Base-by-base conservation (phyloP, 352 stramenopile species). In the Elongisporangium anandrum region DNA sequence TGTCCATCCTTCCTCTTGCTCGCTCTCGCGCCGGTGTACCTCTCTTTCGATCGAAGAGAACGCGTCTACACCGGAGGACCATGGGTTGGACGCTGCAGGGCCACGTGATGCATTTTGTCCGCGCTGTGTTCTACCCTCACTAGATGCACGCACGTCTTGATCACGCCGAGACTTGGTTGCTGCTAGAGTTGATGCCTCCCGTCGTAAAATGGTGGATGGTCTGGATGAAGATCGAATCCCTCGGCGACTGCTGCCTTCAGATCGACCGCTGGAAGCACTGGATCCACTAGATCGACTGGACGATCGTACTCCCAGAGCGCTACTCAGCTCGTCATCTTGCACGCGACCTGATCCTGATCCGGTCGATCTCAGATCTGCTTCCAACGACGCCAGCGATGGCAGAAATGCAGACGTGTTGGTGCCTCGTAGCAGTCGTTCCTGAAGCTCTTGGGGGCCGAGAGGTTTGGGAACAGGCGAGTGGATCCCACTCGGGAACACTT, bases 291-390 rank as follows among this genome's bases (percentile, higher is more conserved):
- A 57, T 16, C 41, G 41, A 23, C 54, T 60, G 19, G 61, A 19
- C 22, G 48, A 67, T 19, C 52, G 17, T 10, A 89, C 72, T 0
- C 81, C 81, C 29, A 91, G 50, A 0, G 79, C 81, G 26, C 86
- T 69, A 12, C 67, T 89, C 22, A 91, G 54, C 34, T 91, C 81
- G 17, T 86, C 64, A 47, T 91, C 81, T 26, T 72, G 58, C 4
- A 62, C 50, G 15, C 57, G 73, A 50, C 20, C 66, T 3, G 69
- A 66, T 19, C 41, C 54, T 0, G 58, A 69, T 7, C 56, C 70
- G 10, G 52, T 48, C 7, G 57, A 65, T 4, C 29, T 41, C 29
- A 4, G 29, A 41, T 41, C 29, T 8, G 29, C 29, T 8, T 63
- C 63, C 15, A 52, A 58, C 1, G 61, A 63, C 29, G 58, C 39